Conservation (phyloP, 2,329 filamentous ascomycete genomes). For the Aspergillus quadricinctus region DNA sequence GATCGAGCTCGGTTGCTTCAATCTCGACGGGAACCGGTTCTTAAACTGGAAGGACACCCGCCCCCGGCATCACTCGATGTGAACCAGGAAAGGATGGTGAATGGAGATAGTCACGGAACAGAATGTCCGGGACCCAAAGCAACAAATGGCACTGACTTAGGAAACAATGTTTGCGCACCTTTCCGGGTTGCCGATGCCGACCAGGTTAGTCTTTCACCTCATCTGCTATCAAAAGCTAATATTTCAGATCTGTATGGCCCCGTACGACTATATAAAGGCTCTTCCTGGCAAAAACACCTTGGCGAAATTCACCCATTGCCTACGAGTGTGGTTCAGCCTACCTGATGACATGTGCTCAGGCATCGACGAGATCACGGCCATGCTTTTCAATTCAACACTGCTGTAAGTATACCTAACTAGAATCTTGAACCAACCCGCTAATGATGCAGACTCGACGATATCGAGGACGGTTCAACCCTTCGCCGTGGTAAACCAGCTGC, state of each 20-base stretch:
- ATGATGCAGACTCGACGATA: background rate
- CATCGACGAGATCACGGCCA: background rate
- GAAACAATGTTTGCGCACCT: background rate
- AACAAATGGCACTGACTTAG: background rate
- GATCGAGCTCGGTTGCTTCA: background rate
- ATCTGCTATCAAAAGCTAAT: background rate
- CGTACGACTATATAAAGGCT: constrained; percentile 3
- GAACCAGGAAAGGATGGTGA: background rate
- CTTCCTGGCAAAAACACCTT: constrained; percentile 9
- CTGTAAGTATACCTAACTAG: too few species aligned
- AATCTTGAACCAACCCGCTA: too few species aligned
- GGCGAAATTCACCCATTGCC: background rate
- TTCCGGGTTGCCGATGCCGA: background rate
- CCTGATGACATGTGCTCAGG: background rate
- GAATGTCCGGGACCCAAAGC: background rate
- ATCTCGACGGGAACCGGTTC: background rate
- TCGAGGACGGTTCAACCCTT: background rate
- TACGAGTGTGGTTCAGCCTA: constrained; percentile 2
- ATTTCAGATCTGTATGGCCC: constrained; percentile 3
- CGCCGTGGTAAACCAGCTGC: background rate
- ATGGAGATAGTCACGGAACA: background rate
- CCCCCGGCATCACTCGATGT: background rate
- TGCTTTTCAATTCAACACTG: constrained; percentile 4
- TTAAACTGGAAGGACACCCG: background rate
- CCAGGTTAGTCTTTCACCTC: background rate